phyloP scores from a whole-genome alignment of 225 moss, liverwort and hornwort species.

The Polytrichum formosum region DNA sequence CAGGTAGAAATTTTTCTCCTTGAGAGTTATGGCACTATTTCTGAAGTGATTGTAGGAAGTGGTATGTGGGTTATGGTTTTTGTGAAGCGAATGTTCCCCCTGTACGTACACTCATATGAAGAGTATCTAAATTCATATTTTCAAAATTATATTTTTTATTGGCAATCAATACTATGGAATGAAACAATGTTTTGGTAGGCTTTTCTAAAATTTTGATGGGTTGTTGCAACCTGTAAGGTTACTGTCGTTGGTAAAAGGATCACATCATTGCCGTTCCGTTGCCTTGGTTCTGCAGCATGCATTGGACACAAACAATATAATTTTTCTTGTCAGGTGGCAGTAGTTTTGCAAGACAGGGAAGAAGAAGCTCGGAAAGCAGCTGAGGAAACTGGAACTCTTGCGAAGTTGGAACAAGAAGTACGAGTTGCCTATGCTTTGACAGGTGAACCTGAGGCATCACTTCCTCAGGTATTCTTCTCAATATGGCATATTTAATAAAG shows the following conservation, averaged over 20 bases:
- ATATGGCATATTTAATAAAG: background rate
- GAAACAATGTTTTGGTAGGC: background rate
- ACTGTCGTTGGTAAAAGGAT: background rate
- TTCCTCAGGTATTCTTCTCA: background rate
- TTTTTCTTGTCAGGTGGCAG: constrained; percentile 40
- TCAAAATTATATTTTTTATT: too few relatives aligned
- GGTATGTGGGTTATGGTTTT: background rate
- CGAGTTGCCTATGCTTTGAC: constrained; percentile 14
- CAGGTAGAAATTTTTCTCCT: background rate
- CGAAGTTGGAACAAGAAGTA: constrained; percentile 25
- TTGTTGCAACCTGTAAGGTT: background rate
- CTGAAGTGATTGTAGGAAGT: background rate
- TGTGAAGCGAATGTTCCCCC: background rate
- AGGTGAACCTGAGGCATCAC: background rate
- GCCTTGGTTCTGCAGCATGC: background rate
- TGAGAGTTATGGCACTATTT: background rate
- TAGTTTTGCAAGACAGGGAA: constrained; percentile 38
- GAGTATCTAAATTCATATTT: too few relatives aligned
- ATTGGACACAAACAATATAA: background rate
- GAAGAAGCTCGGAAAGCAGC: constrained; percentile 41
- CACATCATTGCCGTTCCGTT: background rate
- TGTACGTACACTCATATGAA: too few relatives aligned
- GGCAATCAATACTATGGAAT: background rate
- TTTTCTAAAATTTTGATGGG: background rate
- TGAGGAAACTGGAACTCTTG: constrained; percentile 42